Base-by-base conservation (phyloP, 768 basidiomycete species). In the Auricularia sp. region DNA sequence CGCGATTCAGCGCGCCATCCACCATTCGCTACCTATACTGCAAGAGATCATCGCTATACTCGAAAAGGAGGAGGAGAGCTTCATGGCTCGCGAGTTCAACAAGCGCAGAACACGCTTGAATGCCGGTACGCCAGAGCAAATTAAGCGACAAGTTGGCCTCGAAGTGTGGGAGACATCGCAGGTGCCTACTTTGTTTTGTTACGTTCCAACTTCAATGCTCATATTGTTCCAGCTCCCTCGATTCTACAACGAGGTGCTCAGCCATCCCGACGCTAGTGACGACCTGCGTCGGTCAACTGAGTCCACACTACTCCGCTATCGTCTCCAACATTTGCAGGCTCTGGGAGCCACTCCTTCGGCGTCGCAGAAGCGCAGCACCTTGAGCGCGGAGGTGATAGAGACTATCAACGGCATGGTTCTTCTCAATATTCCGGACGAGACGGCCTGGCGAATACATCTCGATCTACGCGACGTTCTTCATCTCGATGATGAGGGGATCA, bases 381-480 rank as follows among this genome's bases (percentile, higher is more conserved):
- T 89, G 8, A 76, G 84, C n/a, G 70, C 73, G 8, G 86, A 92
- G 68, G 78, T 97, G 11, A 84, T 92, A 51, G 83, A 84, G 18
- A 76, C 97, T 37, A 81, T 91, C 1, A 78, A 83, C 16, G 94
- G 94, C 2, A 83, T 86, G 36, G 82, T 97, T 2, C 75, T 96
- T 5, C 78, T 99, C 21, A 78, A 80, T 16, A 82, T 94, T 8
- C 83, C 85, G 0, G 89, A 97, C 69, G 88, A 92, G 70, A 72
- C 87, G 33, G 93, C 90, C 0, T 99, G 97, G 96, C 79, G 76
- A 34, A 73, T 89, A 3, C 85, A 81, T 67, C 78, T 98, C 54
- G 92, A 98, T 70, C 82, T 84, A 67, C 83, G 78, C 64, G 88
- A 98, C 71, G 81, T 77, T 45, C 85, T 84, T 34, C 79, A 79